These are phyloP conservation scores for Clitopilus hobsonii DNA, from an alignment of 768 basidiomycete species.

Conservation along the genomic window DNA sequence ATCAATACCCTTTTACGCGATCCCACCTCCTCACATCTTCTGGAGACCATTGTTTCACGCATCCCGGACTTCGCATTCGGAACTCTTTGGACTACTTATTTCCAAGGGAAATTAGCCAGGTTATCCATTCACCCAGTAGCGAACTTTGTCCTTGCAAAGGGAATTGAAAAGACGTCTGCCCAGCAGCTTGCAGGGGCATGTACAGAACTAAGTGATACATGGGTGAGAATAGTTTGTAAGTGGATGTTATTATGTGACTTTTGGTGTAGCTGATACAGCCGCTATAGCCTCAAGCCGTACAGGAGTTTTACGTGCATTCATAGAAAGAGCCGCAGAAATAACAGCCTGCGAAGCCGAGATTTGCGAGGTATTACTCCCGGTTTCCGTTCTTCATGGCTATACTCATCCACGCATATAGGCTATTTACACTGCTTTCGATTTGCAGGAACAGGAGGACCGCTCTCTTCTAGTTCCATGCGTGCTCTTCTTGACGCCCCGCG, in stretches of 20 bases:
- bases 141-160: slow-evolving; percentile 89
- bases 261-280: not conserved
- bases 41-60: slow-evolving; percentile 73
- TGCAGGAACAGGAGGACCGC: slow-evolving; percentile 44
- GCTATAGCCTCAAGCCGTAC: slow-evolving; percentile 59
- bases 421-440: slow-evolving; percentile 53
- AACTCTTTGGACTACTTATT: slow-evolving; percentile 73
- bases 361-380: slow-evolving; percentile 54
- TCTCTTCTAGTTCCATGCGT: slow-evolving; percentile 62
- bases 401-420: slow-evolving; percentile 38
- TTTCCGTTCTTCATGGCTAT: no score
- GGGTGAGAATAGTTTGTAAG: slow-evolving; percentile 69
- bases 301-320: slow-evolving; percentile 71
- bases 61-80: slow-evolving; percentile 60
- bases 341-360: slow-evolving; percentile 42
- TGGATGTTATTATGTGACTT: slow-evolving; percentile 8
- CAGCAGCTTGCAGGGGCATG: slow-evolving; percentile 52
- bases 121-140: slow-evolving; percentile 86
- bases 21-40: slow-evolving; percentile 82
- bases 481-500: slow-evolving; percentile 45
- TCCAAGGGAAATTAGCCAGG: slow-evolving; percentile 65
- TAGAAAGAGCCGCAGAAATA: slow-evolving; percentile 61
- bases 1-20: slow-evolving; percentile 79
- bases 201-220: slow-evolving; percentile 52
- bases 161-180: slow-evolving; percentile 56